These are phyloP conservation scores for Cantharellus anzutake DNA, from an alignment of 768 basidiomycete species.

Conservation along the genomic window DNA sequence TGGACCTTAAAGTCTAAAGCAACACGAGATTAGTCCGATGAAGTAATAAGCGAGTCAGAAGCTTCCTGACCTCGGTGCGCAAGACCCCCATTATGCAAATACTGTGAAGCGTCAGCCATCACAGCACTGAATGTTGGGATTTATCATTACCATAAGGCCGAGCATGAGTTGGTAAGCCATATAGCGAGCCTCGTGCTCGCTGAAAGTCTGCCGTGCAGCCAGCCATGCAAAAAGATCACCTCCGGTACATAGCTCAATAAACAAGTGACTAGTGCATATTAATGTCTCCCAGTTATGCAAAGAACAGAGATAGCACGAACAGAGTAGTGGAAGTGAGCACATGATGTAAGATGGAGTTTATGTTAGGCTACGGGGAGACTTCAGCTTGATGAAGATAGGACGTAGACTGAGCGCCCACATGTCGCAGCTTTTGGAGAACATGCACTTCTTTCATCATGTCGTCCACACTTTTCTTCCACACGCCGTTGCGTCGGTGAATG, in stretches of 20 bases:
- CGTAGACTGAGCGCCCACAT: conserved; percentile 1
- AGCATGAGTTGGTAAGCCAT: conserved; percentile 8
- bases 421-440: conserved; percentile 2
- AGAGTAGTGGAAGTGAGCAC: neutral
- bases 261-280: conserved; percentile 5
- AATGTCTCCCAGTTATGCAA: neutral
- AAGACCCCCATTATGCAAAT: conserved; percentile 4
- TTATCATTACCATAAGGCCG: conserved; percentile 3
- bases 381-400: neutral
- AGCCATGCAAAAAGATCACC: conserved; percentile 7
- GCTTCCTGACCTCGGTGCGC: conserved; percentile 5
- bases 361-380: conserved; percentile 6
- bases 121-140: neutral
- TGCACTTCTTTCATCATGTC: conserved; percentile 7
- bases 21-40: neutral
- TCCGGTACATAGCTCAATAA: conserved; percentile 8
- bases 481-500: neutral
- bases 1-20: too few species aligned
- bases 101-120: conserved; percentile 1
- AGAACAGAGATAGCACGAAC: neutral
- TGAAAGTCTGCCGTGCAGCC: neutral
- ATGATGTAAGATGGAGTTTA: conserved; percentile 5
- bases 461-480: neutral
- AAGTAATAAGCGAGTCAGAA: neutral
- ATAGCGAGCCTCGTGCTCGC: conserved; percentile 6